Evolutionary conservation across 2,329 filamentous ascomycete species (phyloP).

Genomic region (Gnomoniopsis smithogilvyi): DNA sequence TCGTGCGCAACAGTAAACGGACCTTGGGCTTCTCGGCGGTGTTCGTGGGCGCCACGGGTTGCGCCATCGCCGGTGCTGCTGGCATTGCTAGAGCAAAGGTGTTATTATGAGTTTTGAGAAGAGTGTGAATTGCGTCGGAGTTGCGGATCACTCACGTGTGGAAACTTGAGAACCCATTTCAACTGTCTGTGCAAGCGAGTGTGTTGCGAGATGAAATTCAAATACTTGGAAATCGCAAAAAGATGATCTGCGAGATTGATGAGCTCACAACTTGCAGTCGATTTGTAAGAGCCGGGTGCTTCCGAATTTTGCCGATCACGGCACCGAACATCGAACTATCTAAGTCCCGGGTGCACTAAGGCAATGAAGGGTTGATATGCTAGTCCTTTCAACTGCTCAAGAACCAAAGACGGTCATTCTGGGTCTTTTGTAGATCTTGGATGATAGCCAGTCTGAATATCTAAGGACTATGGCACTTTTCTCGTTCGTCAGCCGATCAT

Average conservation of each 20-base stretch:
- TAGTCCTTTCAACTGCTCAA: too few relatives aligned
- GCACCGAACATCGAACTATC: not conserved
- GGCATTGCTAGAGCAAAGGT: constrained; percentile 7
- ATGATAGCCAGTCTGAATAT: too few relatives aligned
- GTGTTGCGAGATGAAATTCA: not conserved
- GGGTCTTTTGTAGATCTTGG: too few relatives aligned
- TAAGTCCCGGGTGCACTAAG: not conserved
- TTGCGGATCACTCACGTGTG: constrained; percentile 1
- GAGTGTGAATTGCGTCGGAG: not conserved
- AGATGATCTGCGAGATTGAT: constrained; percentile 4
- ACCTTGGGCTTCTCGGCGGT: constrained; percentile 17
- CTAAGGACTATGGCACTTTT: too few relatives aligned
- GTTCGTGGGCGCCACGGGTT: not conserved
- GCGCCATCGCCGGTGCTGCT: constrained; percentile 1
- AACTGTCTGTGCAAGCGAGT: not conserved
- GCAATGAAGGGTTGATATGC: not conserved
- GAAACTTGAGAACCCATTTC: constrained; percentile 14
- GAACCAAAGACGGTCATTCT: too few relatives aligned
- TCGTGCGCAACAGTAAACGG: not conserved
- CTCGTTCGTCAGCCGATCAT: constrained; percentile 36
- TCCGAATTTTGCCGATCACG: constrained; percentile 2
- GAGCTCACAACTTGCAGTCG: constrained; percentile 17
- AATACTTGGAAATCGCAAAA: not conserved
- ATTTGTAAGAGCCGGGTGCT: constrained; percentile 15
- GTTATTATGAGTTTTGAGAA: not conserved